Base-by-base conservation (phyloP, 176 grass and related monocot species). In the barley (Hordeum vulgare) region DNA sequence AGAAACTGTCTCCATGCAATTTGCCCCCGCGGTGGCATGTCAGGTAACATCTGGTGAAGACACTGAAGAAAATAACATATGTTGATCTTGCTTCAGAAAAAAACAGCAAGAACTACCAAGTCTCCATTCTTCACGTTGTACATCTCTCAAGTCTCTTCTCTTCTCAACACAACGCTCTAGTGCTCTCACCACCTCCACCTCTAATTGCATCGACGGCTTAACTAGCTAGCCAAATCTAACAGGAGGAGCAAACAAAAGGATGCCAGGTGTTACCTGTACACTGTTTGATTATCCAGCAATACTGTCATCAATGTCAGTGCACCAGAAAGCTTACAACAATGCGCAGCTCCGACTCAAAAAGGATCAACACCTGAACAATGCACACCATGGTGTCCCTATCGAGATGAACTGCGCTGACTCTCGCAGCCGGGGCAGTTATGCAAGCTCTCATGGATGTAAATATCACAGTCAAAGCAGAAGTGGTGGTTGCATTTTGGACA, bases 371-470 rank as follows among this genome's bases (percentile, higher is more conserved):
- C 57, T 67, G 68, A 67, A 84, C 58, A 65, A 84, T 35, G 75
- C 67, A 84, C 2, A 24, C 0, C 7, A 61, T 79, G 58, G 12
- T 36, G 4, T 67, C 79, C 59, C 84, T 83, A 79, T 39, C 27
- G 49, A 61, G 84, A 18, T 10, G 76, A 82, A 75, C 59, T 83
- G n/a, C 74, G 77, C 44, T 77, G 93, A 27, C 96, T 96, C 89
- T 99, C 96, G 8, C 93, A 99, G 25, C 96, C 96, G 66, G 96
- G 96, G 80, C 93, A 99, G 54, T 99, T 99, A 66, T 99, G 93
- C 89, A 99, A 86, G 83, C 96, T 99, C 85, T 99, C 96, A 23
- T 96, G 96, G 80, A 99, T 92, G 82, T 99, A 99, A 24, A 99
- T 96, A 85, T 99, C 97, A 47, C 96, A 99, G 81, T 99, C 93